Evolutionary conservation across 2,329 filamentous ascomycete species (phyloP).

Genomic region (Botrytis elliptica): DNA sequence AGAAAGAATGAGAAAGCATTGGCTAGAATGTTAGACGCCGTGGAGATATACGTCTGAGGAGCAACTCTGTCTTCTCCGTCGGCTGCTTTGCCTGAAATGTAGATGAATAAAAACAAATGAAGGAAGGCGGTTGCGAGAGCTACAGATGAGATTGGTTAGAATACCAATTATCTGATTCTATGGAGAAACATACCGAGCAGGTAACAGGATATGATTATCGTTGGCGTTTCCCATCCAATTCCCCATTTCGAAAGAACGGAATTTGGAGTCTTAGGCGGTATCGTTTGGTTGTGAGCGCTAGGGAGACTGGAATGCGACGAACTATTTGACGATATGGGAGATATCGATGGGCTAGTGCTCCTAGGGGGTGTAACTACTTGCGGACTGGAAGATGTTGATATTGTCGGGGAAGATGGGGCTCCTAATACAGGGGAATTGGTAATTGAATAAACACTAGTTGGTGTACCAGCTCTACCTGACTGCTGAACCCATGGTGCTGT

Average conservation of each 20-base stretch:
- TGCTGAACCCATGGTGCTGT: constrained; percentile 3
- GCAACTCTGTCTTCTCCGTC: constrained; percentile 27
- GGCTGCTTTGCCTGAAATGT: constrained; percentile 29
- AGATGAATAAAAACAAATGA: constrained; percentile 30
- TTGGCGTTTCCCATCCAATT: constrained; percentile 32
- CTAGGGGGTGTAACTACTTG: background rate
- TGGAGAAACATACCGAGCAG: constrained; percentile 9
- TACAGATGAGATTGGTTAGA: constrained; percentile 22
- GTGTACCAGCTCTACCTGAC: background rate
- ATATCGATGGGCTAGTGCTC: constrained; percentile 5
- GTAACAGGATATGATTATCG: constrained; percentile 28
- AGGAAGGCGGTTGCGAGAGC: constrained; percentile 22
- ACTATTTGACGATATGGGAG: background rate
- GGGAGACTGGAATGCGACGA: background rate
- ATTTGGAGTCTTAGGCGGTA: constrained; percentile 16
- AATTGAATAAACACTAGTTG: constrained; percentile 4
- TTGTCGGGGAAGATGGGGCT: background rate
- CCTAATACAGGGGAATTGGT: background rate
- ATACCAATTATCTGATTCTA: background rate
- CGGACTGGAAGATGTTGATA: background rate
- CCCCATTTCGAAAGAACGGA: constrained; percentile 29
- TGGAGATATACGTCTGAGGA: constrained; percentile 30
- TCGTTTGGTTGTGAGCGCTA: background rate
- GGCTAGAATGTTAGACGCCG: constrained; percentile 31
- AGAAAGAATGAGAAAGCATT: constrained; percentile 31